Evolutionary conservation across 176 grass and related monocot genomes (phyloP).

Genomic region (Eragrostis nindensis): DNA sequence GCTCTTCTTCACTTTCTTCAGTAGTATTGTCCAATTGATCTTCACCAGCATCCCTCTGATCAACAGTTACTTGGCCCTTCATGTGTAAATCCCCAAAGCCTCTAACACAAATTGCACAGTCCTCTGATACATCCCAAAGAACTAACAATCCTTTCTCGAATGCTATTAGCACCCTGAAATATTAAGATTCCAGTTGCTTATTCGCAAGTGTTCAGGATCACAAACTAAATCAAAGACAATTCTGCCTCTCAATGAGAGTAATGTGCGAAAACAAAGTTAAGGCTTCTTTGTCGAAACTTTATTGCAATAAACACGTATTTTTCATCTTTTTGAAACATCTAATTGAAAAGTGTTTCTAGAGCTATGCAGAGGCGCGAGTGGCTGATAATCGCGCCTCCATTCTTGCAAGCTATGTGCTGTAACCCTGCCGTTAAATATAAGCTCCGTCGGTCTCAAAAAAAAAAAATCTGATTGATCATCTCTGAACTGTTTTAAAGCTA

Average conservation of each 20-base stretch:
- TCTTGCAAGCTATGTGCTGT: no score
- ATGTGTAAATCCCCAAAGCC: slow-evolving; percentile 61
- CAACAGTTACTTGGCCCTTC: slow-evolving; percentile 48
- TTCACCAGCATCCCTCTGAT: slow-evolving; percentile 36
- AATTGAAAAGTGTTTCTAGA: no score
- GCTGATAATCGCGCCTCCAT: no score
- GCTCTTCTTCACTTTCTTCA: slow-evolving; percentile 66
- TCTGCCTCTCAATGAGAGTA: slow-evolving; percentile 7
- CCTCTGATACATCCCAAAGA: slow-evolving; percentile 87
- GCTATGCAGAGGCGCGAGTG: no score
- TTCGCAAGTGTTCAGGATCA: slow-evolving; percentile 20
- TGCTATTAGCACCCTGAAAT: slow-evolving; percentile 82
- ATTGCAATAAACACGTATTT: neutral
- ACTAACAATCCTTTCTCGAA: slow-evolving; percentile 87
- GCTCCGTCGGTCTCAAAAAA: no score
- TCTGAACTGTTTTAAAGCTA: neutral
- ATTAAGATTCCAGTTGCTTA: slow-evolving; percentile 15
- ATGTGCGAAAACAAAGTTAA: slow-evolving; percentile 37
- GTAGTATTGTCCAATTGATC: slow-evolving; percentile 45
- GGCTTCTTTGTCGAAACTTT: slow-evolving; percentile 3
- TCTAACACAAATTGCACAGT: slow-evolving; percentile 55
- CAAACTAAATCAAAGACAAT: slow-evolving; percentile 28
- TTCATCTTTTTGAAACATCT: neutral
- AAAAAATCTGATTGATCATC: slow-evolving; percentile 1
- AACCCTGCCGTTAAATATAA: no score